These are phyloP conservation scores for Trichophyton rubrum DNA, from an alignment of 2,329 filamentous ascomycete species.

Conservation along the genomic window DNA sequence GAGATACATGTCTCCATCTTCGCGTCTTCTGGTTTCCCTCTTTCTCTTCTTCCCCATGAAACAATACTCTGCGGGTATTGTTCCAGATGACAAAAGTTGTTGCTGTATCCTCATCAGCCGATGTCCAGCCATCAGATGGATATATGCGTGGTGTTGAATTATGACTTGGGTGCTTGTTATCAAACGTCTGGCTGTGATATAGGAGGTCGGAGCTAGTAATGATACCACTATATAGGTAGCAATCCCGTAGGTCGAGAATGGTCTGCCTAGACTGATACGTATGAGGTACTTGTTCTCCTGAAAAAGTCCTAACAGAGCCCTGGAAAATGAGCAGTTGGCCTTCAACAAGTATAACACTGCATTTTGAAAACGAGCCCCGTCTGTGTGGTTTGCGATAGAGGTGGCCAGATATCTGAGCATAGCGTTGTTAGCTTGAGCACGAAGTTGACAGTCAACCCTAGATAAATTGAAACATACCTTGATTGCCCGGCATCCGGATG, in stretches of 20 bases:
- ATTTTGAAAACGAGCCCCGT: conserved; percentile 49
- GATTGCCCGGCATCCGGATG: conserved; percentile 50
- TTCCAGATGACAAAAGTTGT: conserved; percentile 58
- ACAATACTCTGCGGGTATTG: conserved; percentile 44
- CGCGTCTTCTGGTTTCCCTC: conserved; percentile 22
- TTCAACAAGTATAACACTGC: conserved; percentile 47
- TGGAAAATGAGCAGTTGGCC: conserved; percentile 53
- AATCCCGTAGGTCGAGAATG: conserved; percentile 47
- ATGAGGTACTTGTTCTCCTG: conserved; percentile 45
- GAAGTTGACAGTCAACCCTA: not conserved
- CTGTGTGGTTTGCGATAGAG: conserved; percentile 53
- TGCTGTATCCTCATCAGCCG: conserved; percentile 52
- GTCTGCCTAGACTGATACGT: conserved; percentile 51
- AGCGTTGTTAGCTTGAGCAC: not conserved
- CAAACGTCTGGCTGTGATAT: conserved; percentile 53
- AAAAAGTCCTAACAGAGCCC: conserved; percentile 42
- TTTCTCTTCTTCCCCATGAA: conserved; percentile 33
- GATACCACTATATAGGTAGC: conserved; percentile 54
- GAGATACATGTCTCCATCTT: conserved; percentile 45
- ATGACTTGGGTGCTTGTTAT: conserved; percentile 48
- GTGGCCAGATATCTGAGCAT: conserved; percentile 38
- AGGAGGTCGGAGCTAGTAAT: conserved; percentile 51
- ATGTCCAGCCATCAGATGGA: conserved; percentile 49
- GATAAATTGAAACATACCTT: conserved; percentile 24
- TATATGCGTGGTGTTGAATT: conserved; percentile 49